These are phyloP conservation scores for Euphorbia corollata DNA, from an alignment of 441 rosid species.

Conservation along the genomic window DNA sequence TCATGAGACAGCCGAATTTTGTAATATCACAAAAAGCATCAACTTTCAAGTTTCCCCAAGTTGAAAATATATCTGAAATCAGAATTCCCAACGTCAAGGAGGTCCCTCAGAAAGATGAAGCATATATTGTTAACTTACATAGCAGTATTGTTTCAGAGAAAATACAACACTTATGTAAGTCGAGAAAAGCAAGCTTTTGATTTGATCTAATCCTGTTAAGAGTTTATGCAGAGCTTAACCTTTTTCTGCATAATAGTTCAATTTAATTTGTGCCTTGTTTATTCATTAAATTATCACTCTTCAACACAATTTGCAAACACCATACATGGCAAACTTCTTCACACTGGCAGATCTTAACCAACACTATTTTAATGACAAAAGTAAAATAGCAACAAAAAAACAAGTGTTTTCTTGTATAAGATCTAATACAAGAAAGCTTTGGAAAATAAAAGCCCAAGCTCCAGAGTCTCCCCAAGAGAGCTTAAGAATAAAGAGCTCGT, in stretches of 20 bases:
- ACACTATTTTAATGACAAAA: neutral
- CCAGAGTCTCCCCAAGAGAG: neutral
- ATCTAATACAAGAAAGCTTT: neutral
- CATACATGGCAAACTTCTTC: neutral
- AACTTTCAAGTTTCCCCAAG: conserved; percentile 1
- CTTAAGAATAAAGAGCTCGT: neutral
- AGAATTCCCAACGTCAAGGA: neutral
- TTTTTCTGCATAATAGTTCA: neutral
- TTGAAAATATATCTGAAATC: neutral
- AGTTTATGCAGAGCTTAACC: neutral
- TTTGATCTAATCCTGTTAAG: neutral
- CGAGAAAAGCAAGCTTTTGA: neutral
- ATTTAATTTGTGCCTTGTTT: neutral
- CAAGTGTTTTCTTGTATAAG: neutral
- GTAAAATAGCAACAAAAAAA: too few relatives aligned
- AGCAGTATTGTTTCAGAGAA: neutral
- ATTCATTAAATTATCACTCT: neutral
- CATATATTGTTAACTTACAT: neutral
- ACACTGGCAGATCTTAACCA: neutral
- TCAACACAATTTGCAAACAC: neutral
- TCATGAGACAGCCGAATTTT: neutral
- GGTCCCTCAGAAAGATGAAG: neutral
- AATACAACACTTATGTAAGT: neutral
- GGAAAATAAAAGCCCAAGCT: neutral
- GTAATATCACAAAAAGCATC: neutral